Evolutionary conservation across 1,284 basidiomycete genomes (phyloP).

Genomic region (Trichosporon sp.): DNA sequence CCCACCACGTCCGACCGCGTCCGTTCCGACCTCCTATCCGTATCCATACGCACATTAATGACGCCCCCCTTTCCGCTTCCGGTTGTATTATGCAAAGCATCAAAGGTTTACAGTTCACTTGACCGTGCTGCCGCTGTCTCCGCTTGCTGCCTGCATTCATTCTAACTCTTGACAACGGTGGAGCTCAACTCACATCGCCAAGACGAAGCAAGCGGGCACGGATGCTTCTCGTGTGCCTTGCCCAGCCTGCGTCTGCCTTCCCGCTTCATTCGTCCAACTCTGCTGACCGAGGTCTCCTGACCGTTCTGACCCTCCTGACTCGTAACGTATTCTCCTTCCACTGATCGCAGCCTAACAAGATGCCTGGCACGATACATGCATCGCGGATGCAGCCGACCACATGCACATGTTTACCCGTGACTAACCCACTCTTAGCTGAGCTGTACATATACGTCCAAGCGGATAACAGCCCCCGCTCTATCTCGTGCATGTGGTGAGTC

Average conservation of each 20-base stretch:
- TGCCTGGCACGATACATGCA: too few relatives aligned
- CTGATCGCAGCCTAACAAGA: too few relatives aligned
- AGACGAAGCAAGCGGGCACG: background rate
- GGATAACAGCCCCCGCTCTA: background rate
- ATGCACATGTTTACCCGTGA: background rate
- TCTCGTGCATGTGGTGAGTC: background rate
- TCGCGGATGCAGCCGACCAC: background rate
- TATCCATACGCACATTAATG: conserved; percentile 3
- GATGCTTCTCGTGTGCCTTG: conserved; percentile 3
- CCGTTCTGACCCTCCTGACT: background rate
- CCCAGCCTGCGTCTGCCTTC: background rate
- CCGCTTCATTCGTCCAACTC: background rate
- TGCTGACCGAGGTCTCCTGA: conserved; percentile 1
- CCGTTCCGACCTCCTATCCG: background rate
- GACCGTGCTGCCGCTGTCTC: background rate
- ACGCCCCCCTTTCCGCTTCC: background rate
- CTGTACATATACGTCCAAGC: background rate
- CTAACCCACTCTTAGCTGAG: background rate
- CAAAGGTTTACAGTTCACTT: background rate
- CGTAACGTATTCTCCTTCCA: too few relatives aligned
- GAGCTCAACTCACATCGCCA: background rate
- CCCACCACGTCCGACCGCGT: background rate
- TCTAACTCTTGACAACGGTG: background rate
- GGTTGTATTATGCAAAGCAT: conserved; percentile 8
- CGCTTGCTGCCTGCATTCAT: background rate